A percentile compares a stretch with the other conserved stretches of the same genome.
Conservation (phyloP, 2,329 filamentous ascomycete species). For the Ophioceras dolichostomum region DNA sequence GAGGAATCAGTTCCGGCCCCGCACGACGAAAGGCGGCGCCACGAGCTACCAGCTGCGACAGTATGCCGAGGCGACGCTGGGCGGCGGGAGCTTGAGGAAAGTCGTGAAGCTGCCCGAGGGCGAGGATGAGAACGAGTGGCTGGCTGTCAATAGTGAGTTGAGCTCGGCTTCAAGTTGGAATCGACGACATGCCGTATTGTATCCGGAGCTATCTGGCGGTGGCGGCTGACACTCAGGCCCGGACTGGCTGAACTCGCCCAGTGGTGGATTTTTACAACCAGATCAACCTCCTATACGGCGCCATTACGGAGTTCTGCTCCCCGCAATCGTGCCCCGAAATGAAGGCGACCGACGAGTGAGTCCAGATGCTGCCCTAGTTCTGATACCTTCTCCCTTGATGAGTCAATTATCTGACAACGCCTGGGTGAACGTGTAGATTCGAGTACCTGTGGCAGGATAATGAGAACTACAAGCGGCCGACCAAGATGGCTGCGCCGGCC, state of each 20-base stretch:
- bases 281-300: slow-evolving; percentile 96
- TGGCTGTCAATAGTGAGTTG: slow-evolving; percentile 82
- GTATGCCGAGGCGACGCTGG: slow-evolving; percentile 94
- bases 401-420: not conserved
- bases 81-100: slow-evolving; percentile 88
- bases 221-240: not conserved
- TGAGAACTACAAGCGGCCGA: slow-evolving; percentile 87
- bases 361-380: not conserved
- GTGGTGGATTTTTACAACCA: slow-evolving; percentile 99
- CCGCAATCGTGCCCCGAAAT: slow-evolving; percentile 96
- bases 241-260: slow-evolving; percentile 25
- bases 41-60: slow-evolving; percentile 87
- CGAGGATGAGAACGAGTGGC: slow-evolving; percentile 95
- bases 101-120: slow-evolving; percentile 95
- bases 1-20: slow-evolving; percentile 82
- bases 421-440: too few species aligned
- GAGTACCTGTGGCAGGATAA: slow-evolving; percentile 99
- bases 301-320: slow-evolving; percentile 98
- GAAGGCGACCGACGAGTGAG: slow-evolving; percentile 98
- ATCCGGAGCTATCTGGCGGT: too few species aligned
- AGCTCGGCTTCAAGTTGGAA: too few species aligned
- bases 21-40: slow-evolving; percentile 72
- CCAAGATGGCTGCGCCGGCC: slow-evolving; percentile 93
- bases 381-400: not conserved
- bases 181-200: too few species aligned